A percentile compares a stretch with the other conserved stretches of the same genome.
phyloP scores from a whole-genome alignment of 1,139 yeast species.

The Diutina pseudorugosa region DNA sequence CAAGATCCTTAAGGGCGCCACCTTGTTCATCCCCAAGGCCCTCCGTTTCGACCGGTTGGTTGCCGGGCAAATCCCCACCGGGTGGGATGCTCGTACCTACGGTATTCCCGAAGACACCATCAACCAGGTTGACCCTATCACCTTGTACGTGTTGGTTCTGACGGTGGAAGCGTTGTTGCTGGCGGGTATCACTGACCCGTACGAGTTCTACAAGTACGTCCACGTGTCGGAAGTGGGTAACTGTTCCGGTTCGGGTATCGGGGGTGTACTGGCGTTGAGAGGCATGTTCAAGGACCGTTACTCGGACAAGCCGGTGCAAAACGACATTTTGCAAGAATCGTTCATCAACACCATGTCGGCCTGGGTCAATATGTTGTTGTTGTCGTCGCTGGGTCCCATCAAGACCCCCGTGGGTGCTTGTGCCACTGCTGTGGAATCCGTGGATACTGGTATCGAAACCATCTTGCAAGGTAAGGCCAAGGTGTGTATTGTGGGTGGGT shows the following conservation, averaged over 20 bases:
- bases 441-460: slow-evolving; percentile 91
- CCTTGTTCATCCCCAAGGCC: slow-evolving; percentile 88
- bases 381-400: slow-evolving; percentile 97
- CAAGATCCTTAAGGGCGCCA: slow-evolving; percentile 84
- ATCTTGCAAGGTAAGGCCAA: slow-evolving; percentile 88
- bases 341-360: slow-evolving; percentile 99
- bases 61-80: slow-evolving; percentile 98
- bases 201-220: slow-evolving; percentile 94
- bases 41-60: slow-evolving; percentile 89
- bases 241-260: slow-evolving; percentile 99
- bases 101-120: slow-evolving; percentile 93
- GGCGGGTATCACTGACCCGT: slow-evolving; percentile 95
- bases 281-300: slow-evolving; percentile 97
- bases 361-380: slow-evolving; percentile 95
- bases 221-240: slow-evolving; percentile 98
- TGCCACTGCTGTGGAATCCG: slow-evolving; percentile 97
- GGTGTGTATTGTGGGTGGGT: slow-evolving; percentile 95
- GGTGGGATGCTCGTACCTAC: slow-evolving; percentile 92
- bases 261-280: slow-evolving; percentile 93
- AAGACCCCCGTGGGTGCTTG: slow-evolving; percentile 99
- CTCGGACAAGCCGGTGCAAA: slow-evolving; percentile 87
- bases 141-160: slow-evolving; percentile 83
- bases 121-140: slow-evolving; percentile 90
- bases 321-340: slow-evolving; percentile 93
- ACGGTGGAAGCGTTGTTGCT: slow-evolving; percentile 90